A percentile compares a stretch with the other conserved stretches of the same genome.
Conservation (phyloP, 495 filamentous ascomycete genomes). For the Glutinoglossum americanum region DNA sequence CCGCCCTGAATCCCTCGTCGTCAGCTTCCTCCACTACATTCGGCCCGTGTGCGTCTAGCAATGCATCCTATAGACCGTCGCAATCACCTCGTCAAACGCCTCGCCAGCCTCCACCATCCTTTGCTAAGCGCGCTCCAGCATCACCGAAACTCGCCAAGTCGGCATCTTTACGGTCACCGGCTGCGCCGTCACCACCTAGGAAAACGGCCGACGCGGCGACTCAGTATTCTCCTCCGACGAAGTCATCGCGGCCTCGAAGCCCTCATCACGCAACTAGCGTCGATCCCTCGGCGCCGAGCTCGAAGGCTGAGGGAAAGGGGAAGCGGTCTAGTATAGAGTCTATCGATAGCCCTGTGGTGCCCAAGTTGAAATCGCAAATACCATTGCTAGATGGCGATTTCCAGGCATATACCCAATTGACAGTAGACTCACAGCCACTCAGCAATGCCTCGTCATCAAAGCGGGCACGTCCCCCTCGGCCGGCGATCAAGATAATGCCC, state of each 20-base stretch:
- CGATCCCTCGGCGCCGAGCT: neutral
- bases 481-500: constrained; percentile 50
- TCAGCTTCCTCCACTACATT: neutral
- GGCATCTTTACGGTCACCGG: neutral
- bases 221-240: constrained; percentile 27
- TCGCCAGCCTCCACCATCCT: constrained; percentile 1
- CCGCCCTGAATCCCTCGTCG: constrained; percentile 9
- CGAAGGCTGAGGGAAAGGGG: neutral
- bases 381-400: constrained; percentile 3
- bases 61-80: constrained; percentile 13
- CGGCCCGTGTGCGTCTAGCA: neutral
- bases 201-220: constrained; percentile 25
- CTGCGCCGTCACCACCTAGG: neutral
- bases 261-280: neutral
- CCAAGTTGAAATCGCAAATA: constrained; percentile 12
- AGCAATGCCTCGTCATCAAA: constrained; percentile 22
- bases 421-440: neutral
- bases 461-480: constrained; percentile 29
- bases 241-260: constrained; percentile 2
- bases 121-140: constrained; percentile 10
- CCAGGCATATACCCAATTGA: constrained; percentile 8
- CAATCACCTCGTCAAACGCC: constrained; percentile 8
- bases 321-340: neutral
- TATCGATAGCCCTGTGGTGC: constrained; percentile 6
- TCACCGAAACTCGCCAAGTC: neutral